phyloP scores from a whole-genome alignment of 345 rosid species.

The Eucalyptus polyanthemos region DNA sequence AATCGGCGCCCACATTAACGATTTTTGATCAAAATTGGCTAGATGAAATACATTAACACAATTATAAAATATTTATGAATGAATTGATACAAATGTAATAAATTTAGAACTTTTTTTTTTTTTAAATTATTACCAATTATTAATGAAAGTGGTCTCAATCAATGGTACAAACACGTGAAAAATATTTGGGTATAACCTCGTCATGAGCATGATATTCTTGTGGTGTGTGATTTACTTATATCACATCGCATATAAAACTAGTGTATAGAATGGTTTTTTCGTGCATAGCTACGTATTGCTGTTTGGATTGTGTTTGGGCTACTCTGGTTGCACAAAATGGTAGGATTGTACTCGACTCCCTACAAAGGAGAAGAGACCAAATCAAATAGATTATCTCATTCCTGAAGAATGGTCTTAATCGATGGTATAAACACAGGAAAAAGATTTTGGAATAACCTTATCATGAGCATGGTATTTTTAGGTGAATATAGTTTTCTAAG shows the following conservation, averaged over 20 bases:
- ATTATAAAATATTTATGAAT: rapidly evolving
- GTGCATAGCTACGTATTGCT: no score
- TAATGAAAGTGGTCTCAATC: neutral
- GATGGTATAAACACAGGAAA: neutral
- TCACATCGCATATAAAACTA: rapidly evolving
- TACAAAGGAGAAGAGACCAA: no score
- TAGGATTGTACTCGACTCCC: no score
- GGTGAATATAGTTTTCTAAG: neutral
- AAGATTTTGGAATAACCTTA: no score
- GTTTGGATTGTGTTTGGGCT: no score
- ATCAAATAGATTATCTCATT: no score
- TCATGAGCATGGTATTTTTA: no score
- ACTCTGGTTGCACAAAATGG: no score
- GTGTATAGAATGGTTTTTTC: neutral
- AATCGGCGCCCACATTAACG: rapidly evolving
- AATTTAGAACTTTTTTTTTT: rapidly evolving
- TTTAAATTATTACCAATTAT: no score
- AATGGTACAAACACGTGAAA: neutral
- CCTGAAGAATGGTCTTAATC: rapidly evolving
- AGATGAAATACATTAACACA: rapidly evolving
- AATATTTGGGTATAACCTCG: no score
- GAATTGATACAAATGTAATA: rapidly evolving
- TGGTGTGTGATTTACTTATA: neutral
- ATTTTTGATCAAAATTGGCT: rapidly evolving
- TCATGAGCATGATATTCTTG: neutral